A percentile compares a stretch with the other conserved stretches of the same genome.
Conservation (phyloP, 1,284 basidiomycete genomes). For the Papiliotrema fonsecae region DNA sequence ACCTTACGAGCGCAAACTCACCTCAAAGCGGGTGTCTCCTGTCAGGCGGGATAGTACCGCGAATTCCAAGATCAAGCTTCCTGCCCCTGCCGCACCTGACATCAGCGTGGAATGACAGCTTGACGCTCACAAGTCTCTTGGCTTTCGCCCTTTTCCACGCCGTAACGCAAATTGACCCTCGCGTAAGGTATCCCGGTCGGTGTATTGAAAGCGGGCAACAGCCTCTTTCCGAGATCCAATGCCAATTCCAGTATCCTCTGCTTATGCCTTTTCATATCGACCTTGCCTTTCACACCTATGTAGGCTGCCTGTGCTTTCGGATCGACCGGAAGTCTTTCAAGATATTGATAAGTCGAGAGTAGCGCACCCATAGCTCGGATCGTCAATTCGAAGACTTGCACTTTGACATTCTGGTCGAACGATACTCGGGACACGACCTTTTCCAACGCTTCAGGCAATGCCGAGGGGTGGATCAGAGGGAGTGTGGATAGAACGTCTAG, state of each 20-base stretch:
- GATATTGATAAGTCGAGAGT: conserved; percentile 75
- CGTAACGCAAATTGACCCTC: conserved; percentile 55
- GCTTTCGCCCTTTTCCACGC: conserved; percentile 36
- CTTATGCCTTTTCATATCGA: conserved; percentile 69
- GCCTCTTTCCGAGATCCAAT: conserved; percentile 71
- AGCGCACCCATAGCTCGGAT: conserved; percentile 85
- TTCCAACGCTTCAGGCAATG: conserved; percentile 34
- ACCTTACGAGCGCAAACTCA: conserved; percentile 44
- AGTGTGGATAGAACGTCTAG: conserved; percentile 42
- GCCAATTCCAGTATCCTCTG: conserved; percentile 68
- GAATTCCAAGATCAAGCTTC: conserved; percentile 86
- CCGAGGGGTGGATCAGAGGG: conserved; percentile 33
- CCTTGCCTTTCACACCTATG: conserved; percentile 38
- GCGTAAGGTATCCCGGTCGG: conserved; percentile 85
- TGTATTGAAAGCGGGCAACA: conserved; percentile 83
- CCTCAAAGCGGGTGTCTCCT: conserved; percentile 79
- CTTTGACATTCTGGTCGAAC: conserved; percentile 49
- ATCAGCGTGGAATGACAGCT: conserved; percentile 66
- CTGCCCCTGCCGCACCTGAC: conserved; percentile 87
- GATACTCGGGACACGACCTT: conserved; percentile 23
- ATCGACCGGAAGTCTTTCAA: conserved; percentile 49
- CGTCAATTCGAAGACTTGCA: conserved; percentile 65
- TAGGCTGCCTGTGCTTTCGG: conserved; percentile 12
- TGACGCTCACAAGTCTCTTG: conserved; percentile 39
- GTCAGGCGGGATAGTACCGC: conserved; percentile 83